A percentile compares a stretch with the other conserved stretches of the same genome.
phyloP scores from a whole-genome alignment of 192 early-diverging fungal species.

The Coemansia sp. region DNA sequence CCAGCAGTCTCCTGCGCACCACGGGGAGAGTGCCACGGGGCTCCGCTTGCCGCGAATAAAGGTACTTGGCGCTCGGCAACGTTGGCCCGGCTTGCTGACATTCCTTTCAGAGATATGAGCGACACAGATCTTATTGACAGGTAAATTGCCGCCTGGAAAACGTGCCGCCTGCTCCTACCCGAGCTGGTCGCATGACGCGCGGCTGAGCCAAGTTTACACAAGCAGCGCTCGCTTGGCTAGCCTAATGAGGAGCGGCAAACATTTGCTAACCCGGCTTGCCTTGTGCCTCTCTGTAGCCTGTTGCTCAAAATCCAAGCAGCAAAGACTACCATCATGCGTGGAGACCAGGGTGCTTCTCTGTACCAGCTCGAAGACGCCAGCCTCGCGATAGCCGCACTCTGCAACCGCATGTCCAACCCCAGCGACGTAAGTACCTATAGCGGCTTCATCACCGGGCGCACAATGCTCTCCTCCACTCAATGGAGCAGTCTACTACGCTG shows the following conservation, averaged over 20 bases:
- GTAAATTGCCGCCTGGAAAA: neutral
- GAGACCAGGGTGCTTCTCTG: constrained; percentile 27
- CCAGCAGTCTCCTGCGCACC: neutral
- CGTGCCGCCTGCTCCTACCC: neutral
- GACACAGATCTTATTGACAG: no score
- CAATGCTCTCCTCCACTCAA: no score
- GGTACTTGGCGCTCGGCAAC: neutral
- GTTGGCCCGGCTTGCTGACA: neutral
- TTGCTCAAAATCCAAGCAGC: constrained; percentile 10
- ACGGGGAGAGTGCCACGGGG: no score
- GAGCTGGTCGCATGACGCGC: neutral
- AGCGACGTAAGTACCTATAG: constrained; percentile 33
- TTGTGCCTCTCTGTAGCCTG: constrained; percentile 17
- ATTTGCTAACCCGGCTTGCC: neutral
- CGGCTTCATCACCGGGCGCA: neutral
- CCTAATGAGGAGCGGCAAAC: neutral
- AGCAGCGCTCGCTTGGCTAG: no score
- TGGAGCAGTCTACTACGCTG: neutral
- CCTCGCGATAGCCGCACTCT: constrained; percentile 42
- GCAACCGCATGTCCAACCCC: constrained; percentile 27
- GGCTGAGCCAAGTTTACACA: no score
- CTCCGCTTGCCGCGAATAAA: neutral
- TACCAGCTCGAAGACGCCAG: constrained; percentile 50
- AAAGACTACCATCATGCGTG: constrained; percentile 26
- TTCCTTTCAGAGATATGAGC: neutral